Base-by-base conservation (phyloP, 2,329 filamentous ascomycete species). In the Paraphaeosphaeria sporulosa region DNA sequence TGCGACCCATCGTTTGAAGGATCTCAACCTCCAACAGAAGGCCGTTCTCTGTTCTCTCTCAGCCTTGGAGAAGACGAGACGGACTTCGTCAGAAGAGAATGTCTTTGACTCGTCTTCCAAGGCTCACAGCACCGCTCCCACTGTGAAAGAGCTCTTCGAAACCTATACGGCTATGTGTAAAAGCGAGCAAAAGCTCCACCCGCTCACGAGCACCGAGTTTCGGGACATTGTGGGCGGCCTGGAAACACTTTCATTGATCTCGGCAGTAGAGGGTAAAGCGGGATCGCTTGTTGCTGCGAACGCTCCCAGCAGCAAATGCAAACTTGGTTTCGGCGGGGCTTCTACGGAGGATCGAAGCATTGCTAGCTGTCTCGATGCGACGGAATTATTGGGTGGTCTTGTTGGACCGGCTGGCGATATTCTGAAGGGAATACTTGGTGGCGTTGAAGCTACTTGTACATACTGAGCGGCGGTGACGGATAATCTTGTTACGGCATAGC, bases 1-100 rank as follows among this genome's bases (percentile, higher is more conserved):
- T 38, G 91, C 93, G 1, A 87, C 85, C 13, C 93, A 97, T 69
- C 88, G 95, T 59, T 87, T 99, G 15, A 90, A 91, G 76, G 89
- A 89, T 4, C 86, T 99, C 58, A 99, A 98, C 75, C 85, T 99
- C 2, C 96, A 99, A 75, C 95, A 99, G 78, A 98, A 97, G 77
- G 95, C 94, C 4, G 93, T 94, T 0, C 84, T 99, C 10, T 99
- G 95, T 80, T 88, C 94, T 0, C 84, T 99, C 15, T 85, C 94
- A 42, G 92, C 93, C 2, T 87, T 95, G n/a, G 94, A 97, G 76
- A 92, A 90, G 69, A 88, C 88, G 64, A 90, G 87, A 66, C 84
- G 87, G 51, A 81, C 74, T n/a, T 70, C 73, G 1, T 72, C 69
- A 8, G 67, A 66, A 34, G 70, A 77, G 15, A 68, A 43, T 27